Conservation (phyloP, 306 rosid genomes). For the Castanea mollissima region DNA sequence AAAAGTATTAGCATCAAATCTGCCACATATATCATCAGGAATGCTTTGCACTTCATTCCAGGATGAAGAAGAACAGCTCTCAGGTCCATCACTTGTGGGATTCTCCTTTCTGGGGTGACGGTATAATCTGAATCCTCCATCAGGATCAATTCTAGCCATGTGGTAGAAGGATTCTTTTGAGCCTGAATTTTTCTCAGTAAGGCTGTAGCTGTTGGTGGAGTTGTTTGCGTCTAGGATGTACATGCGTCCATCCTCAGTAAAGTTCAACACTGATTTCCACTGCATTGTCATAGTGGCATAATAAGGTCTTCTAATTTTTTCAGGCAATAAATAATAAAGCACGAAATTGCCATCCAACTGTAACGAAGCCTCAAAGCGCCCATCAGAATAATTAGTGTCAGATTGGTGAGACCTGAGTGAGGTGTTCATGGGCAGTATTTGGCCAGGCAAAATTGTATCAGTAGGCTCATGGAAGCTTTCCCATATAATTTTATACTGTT, state of each 20-base stretch:
- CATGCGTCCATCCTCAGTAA: not conserved
- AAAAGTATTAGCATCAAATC: no score
- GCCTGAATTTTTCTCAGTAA: no score
- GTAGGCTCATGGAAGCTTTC: slow-evolving; percentile 26
- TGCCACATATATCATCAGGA: no score
- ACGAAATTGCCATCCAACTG: slow-evolving; percentile 10
- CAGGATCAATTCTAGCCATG: slow-evolving; percentile 24
- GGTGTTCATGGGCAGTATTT: not conserved
- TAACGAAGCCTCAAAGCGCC: slow-evolving; percentile 26
- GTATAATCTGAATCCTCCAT: no score
- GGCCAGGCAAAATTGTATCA: slow-evolving; percentile 34
- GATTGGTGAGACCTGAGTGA: slow-evolving; percentile 14
- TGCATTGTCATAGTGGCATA: not conserved
- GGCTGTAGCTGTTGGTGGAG: no score
- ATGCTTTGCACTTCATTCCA: no score
- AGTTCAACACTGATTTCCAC: not conserved
- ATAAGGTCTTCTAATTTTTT: not conserved
- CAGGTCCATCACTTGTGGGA: no score
- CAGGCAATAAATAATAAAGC: not conserved
- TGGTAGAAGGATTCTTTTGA: no score
- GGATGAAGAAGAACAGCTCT: no score
- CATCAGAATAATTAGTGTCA: slow-evolving; percentile 13
- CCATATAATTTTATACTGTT: slow-evolving; percentile 16
- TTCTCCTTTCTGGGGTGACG: no score
- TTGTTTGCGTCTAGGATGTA: no score